phyloP scores from a whole-genome alignment of 805 yeast genomes.

The Kodamaea kakaduensis region DNA sequence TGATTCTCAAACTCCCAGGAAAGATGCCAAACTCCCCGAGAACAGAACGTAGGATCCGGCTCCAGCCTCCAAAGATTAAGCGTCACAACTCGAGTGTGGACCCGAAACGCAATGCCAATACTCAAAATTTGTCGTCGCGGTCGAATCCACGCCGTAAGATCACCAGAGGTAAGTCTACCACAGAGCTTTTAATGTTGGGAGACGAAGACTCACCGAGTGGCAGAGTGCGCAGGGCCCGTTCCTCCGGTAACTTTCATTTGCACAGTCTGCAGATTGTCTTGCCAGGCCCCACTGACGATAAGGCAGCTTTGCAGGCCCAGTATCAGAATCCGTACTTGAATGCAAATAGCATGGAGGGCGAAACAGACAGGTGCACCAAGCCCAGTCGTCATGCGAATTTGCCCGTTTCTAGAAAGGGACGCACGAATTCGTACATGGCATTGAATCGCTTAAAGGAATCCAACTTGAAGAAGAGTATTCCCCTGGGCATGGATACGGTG shows the following conservation, averaged over 20 bases:
- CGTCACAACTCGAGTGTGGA: constrained; percentile 21
- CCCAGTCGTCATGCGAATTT: too few species aligned
- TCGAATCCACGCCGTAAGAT: constrained; percentile 6
- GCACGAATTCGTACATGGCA: constrained; percentile 36
- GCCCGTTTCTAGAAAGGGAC: constrained; percentile 26
- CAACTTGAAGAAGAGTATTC: constrained; percentile 15
- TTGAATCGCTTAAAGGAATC: constrained; percentile 36
- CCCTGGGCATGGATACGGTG: constrained; percentile 1
- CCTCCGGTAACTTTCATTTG: constrained; percentile 29
- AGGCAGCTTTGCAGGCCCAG: too few species aligned
- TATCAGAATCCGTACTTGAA: too few species aligned
- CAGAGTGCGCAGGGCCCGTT: constrained; percentile 32
- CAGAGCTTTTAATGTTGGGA: constrained; percentile 18
- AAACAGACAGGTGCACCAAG: too few species aligned
- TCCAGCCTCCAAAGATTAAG: constrained; percentile 17
- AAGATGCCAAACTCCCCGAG: constrained; percentile 9
- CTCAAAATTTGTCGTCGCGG: constrained; percentile 8
- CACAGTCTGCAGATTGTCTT: constrained; percentile 5
- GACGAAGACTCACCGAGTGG: constrained; percentile 12
- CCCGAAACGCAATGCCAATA: constrained; percentile 16
- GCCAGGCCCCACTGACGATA: too few species aligned
- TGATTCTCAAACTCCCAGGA: constrained; percentile 7
- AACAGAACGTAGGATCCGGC: constrained; percentile 8
- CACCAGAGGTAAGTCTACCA: constrained; percentile 19
- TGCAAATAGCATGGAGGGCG: too few species aligned